Percentiles rank a stretch among this genome's conserved stretches.
Evolutionary conservation across 257 asterid genomes (phyloP).

Genomic region (Capsicum pubescens): DNA sequence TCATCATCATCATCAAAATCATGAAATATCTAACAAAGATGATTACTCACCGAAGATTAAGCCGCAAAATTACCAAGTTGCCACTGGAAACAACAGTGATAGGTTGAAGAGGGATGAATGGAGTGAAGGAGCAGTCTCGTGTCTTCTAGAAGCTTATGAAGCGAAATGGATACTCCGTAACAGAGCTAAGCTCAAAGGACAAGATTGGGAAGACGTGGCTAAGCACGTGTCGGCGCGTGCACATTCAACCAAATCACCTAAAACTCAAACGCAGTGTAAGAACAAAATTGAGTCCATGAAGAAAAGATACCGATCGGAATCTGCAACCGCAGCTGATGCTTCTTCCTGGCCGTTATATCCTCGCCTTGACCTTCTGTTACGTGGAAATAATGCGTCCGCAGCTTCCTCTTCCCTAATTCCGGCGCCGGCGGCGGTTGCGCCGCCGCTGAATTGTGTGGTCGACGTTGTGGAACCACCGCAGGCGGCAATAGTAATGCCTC

Average conservation of each 20-base stretch:
- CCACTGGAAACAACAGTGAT: constrained; percentile 37
- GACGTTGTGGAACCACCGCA: constrained; percentile 33
- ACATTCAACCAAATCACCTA: constrained; percentile 48
- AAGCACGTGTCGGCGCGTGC: constrained; percentile 62
- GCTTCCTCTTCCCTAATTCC: constrained; percentile 7
- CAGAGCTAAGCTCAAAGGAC: constrained; percentile 87
- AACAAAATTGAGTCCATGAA: constrained; percentile 94
- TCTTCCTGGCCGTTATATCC: constrained; percentile 83
- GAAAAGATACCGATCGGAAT: constrained; percentile 87
- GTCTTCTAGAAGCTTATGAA: constrained; percentile 80
- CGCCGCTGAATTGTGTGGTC: constrained; percentile 7
- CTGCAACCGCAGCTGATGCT: constrained; percentile 60
- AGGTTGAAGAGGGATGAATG: constrained; percentile 83
- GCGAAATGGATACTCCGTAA: constrained; percentile 79
- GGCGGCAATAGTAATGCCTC: constrained; percentile 26
- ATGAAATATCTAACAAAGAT: constrained; percentile 16
- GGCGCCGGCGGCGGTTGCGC: background rate
- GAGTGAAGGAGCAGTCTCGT: constrained; percentile 88
- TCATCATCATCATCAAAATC: constrained; percentile 28
- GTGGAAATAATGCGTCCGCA: constrained; percentile 54
- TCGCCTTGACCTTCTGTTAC: constrained; percentile 76
- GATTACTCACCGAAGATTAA: constrained; percentile 7
- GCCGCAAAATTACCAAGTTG: constrained; percentile 17
- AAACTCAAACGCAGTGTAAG: constrained; percentile 90
- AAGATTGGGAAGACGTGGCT: constrained; percentile 93